A percentile compares a stretch with the other conserved stretches of the same genome.
Conservation (phyloP, 805 yeast species). For the Lachancea thermotolerans region DNA sequence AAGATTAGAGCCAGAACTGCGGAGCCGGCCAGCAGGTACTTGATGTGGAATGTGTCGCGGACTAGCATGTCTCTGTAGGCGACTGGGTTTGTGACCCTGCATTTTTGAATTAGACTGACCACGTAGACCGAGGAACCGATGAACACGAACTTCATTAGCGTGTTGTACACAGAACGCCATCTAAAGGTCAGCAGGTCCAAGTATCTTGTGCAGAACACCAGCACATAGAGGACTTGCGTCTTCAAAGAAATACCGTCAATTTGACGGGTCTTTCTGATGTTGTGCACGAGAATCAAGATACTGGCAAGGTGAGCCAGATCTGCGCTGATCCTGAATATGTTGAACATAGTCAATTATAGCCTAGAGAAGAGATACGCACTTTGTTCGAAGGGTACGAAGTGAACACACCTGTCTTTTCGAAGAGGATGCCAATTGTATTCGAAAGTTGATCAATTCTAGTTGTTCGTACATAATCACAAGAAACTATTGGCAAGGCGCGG, state of each 20-base stretch:
- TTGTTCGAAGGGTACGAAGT: too few species aligned
- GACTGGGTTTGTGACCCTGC: conserved; percentile 42
- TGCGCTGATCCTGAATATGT: conserved; percentile 45
- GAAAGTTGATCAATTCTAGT: neutral
- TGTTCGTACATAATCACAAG: neutral
- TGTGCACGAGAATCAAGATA: conserved; percentile 64
- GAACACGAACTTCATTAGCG: conserved; percentile 75
- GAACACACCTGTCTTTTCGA: neutral
- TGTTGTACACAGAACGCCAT: conserved; percentile 64
- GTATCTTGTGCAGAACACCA: conserved; percentile 71
- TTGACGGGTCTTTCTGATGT: conserved; percentile 57
- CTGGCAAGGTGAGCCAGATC: conserved; percentile 81
- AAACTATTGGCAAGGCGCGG: too few species aligned
- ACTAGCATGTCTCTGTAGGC: conserved; percentile 46
- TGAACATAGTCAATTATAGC: conserved; percentile 24
- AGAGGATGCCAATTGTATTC: neutral
- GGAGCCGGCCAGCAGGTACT: conserved; percentile 62
- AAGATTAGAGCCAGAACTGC: conserved; percentile 53
- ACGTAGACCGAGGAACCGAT: conserved; percentile 70
- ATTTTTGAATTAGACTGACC: conserved; percentile 56
- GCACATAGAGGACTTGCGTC: conserved; percentile 72
- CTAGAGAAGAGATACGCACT: too few species aligned
- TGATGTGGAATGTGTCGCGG: conserved; percentile 68
- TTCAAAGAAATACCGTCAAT: conserved; percentile 82
- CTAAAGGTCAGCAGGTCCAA: conserved; percentile 45